phyloP scores from a whole-genome alignment of 2,329 filamentous ascomycete genomes.

The Endothia cerciana region DNA sequence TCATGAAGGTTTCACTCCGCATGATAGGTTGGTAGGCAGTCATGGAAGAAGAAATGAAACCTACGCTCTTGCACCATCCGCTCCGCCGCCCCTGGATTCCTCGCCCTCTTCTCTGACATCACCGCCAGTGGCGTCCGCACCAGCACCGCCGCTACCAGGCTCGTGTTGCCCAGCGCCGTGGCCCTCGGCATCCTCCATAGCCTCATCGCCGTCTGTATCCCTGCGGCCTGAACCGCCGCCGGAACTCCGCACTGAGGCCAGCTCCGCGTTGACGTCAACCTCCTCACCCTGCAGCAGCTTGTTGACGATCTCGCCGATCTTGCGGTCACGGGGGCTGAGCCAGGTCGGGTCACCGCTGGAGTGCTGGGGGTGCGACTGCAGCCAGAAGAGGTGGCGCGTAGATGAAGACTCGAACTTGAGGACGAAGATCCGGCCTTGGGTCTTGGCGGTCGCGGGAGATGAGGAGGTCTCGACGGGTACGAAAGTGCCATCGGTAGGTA shows the following conservation, averaged over 20 bases:
- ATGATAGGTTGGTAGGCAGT: not conserved
- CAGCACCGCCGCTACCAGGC: conserved; percentile 77
- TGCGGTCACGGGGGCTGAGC: conserved; percentile 84
- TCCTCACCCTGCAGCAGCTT: conserved; percentile 85
- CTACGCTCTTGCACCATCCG: conserved; percentile 99
- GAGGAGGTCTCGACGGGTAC: conserved; percentile 71
- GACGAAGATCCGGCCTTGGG: conserved; percentile 88
- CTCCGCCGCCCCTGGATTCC: conserved; percentile 86
- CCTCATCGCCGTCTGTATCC: conserved; percentile 65
- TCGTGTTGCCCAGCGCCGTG: conserved; percentile 62
- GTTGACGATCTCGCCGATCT: conserved; percentile 87
- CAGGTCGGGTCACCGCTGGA: conserved; percentile 70
- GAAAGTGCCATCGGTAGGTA: conserved; percentile 87
- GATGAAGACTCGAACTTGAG: conserved; percentile 94
- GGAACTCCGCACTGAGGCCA: conserved; percentile 62
- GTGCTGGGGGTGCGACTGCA: conserved; percentile 86
- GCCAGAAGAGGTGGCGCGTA: conserved; percentile 91
- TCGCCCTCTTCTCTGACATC: conserved; percentile 91
- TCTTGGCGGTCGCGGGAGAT: conserved; percentile 63
- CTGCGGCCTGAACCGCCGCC: conserved; percentile 48
- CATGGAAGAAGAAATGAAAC: conserved; percentile 56
- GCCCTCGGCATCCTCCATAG: conserved; percentile 78
- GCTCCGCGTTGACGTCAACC: conserved; percentile 75
- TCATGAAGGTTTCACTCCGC: not conserved
- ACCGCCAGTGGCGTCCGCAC: conserved; percentile 84